Conservation (phyloP, 2,329 filamentous ascomycete genomes). For the Neofusicoccum cordaticola region DNA sequence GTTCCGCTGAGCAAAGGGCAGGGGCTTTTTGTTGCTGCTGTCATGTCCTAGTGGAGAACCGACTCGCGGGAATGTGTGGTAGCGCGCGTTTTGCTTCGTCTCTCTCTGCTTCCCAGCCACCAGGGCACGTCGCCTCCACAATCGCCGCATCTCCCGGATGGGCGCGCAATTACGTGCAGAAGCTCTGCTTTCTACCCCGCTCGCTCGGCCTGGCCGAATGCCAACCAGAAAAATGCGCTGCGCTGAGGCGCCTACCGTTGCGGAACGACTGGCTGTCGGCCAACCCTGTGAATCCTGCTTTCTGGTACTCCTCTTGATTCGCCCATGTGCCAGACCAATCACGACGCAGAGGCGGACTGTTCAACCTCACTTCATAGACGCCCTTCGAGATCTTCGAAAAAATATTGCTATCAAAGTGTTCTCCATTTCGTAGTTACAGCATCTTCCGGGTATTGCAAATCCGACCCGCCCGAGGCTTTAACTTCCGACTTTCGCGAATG, state of each 20-base stretch:
- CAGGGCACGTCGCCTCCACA: background rate
- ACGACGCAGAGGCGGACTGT: background rate
- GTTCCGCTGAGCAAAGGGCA: too few species aligned
- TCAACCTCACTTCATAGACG: background rate
- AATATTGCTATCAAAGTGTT: conserved; percentile 7
- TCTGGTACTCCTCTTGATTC: background rate
- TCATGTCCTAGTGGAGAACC: background rate
- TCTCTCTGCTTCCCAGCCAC: background rate
- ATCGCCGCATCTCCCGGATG: background rate
- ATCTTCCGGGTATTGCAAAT: conserved; percentile 9
- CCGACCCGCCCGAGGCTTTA: conserved; percentile 2
- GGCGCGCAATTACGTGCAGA: background rate
- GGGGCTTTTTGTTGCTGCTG: too few species aligned
- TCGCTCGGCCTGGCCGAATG: background rate
- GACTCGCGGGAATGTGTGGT: background rate
- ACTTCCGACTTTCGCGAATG: conserved; percentile 9
- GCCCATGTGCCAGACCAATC: background rate
- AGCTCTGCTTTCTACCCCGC: background rate
- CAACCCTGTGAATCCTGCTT: background rate
- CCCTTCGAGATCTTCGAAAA: background rate
- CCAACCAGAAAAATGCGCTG: background rate
- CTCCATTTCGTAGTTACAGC: conserved; percentile 17
- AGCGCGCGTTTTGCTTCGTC: background rate
- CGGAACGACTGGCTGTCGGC: background rate
- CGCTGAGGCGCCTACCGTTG: background rate